Conservation (phyloP, 2,329 filamentous ascomycete species). For the Thielaviopsis euricoi region DNA sequence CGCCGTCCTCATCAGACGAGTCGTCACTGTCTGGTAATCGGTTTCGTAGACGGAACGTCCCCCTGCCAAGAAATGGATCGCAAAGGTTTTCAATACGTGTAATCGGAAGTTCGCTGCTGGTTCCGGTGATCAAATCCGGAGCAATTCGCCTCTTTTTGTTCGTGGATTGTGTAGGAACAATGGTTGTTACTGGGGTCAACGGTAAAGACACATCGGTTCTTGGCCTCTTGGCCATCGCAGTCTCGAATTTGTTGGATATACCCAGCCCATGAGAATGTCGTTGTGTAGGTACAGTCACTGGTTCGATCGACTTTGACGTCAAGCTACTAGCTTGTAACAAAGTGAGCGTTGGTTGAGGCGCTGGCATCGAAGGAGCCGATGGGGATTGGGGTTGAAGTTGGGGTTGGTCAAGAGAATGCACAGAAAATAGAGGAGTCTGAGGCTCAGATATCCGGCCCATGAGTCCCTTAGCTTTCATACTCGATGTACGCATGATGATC, state of each 20-base stretch:
- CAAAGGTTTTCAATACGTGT: conserved; percentile 5
- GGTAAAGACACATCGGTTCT: neutral
- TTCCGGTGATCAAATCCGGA: neutral
- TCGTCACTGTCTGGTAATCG: conserved; percentile 6
- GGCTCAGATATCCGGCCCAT: neutral
- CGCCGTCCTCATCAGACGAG: conserved; percentile 10
- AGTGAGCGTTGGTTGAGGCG: neutral
- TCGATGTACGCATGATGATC: neutral
- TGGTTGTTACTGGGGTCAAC: neutral
- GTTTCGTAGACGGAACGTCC: conserved; percentile 1
- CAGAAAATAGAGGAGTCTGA: neutral
- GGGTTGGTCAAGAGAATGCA: neutral
- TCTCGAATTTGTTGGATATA: neutral
- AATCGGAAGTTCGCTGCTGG: neutral
- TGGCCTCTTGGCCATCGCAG: neutral
- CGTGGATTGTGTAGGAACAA: neutral
- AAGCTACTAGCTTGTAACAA: neutral
- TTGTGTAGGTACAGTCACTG: neutral
- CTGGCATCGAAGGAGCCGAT: neutral
- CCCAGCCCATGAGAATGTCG: neutral
- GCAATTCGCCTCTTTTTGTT: neutral
- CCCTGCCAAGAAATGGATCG: conserved; percentile 14
- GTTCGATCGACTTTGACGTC: neutral
- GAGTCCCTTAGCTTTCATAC: neutral
- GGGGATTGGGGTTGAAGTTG: conserved; percentile 15